phyloP scores from a whole-genome alignment of 441 rosid species.

The Gossypium lobatum region DNA sequence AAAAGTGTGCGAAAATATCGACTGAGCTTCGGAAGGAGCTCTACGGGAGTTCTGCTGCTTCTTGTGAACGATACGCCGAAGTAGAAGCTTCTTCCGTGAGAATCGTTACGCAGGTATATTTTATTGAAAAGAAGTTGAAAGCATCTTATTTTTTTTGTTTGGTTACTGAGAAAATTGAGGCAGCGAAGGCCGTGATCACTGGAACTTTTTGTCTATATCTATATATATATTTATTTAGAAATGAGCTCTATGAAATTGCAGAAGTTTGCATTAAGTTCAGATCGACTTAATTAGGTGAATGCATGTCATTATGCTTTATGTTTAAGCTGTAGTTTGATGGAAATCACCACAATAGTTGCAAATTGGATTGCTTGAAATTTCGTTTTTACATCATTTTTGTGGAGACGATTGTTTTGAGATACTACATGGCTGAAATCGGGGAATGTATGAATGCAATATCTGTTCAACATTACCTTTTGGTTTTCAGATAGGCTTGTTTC shows the following conservation, averaged over 20 bases:
- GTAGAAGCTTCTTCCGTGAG: constrained; percentile 75
- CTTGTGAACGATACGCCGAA: constrained; percentile 75
- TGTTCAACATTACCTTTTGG: not conserved
- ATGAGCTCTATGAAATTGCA: not conserved
- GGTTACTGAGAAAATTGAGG: not conserved
- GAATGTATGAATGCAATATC: not conserved
- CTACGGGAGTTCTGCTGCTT: constrained; percentile 51
- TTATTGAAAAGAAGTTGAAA: not conserved
- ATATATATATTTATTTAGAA: not conserved
- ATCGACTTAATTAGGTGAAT: not conserved
- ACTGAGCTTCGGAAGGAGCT: constrained; percentile 66
- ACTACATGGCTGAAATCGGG: not conserved
- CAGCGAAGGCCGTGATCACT: not conserved
- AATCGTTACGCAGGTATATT: constrained; percentile 38
- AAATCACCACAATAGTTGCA: not conserved
- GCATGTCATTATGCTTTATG: not conserved
- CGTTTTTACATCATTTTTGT: not conserved
- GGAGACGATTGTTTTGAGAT: not conserved
- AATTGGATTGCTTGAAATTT: not conserved
- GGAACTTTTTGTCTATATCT: not conserved
- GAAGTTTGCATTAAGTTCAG: not conserved
- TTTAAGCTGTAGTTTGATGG: not conserved
- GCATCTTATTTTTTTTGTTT: not conserved
- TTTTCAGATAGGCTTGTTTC: not conserved
- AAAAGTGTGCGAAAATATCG: constrained; percentile 79